Base-by-base conservation (phyloP, 2,329 filamentous ascomycete genomes). In the Xylariaceae sp. region DNA sequence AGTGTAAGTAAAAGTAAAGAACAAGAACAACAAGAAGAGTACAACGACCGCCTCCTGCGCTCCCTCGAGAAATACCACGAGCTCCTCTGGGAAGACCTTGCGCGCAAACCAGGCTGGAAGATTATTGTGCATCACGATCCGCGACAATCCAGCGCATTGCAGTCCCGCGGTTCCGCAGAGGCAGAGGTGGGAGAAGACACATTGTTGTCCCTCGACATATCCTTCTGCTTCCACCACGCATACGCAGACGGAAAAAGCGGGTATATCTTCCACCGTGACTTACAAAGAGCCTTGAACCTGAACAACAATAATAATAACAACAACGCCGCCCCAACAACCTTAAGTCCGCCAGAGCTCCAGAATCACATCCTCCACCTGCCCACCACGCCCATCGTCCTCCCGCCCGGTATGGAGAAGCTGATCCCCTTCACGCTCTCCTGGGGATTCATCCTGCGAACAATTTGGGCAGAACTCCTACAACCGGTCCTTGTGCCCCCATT, bases 171-270 rank as follows among this genome's bases (percentile, higher is more conserved):
- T 12, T 26, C 26, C 9, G 11, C 17, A 6, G 7, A 19, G 5
- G 33, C 9, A n/a, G 31, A 29, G 6, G 17, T 24, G 16, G 28
- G 48, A 61, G 2, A 24, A 45, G 1, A 43, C 24, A 29, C 7
- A 31, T 3, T 39, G 21, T 28, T 65, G 4, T 64, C 70, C 5
- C 63, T 77, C 29, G 76, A 83, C 45, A 57, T 82, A 11, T 60
- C 78, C 5, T 82, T 85, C 60, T 73, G 75, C 4, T 81, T 74
- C 29, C 83, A 86, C 58, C 83, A 86, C 61, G 73, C 76, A 0
- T 71, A 86, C 16, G 75, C 76, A 21, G 84, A 86, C 60, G 84
- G 84, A 1, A 71, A 76, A 11, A 78, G 78, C 60, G 79, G 77
- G 0, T 69, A 71, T 24, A 64, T 75, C 2, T 84, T 87, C 60